Conservation (phyloP, 2,329 filamentous ascomycete species). For the Ophioceras dolichostomum region DNA sequence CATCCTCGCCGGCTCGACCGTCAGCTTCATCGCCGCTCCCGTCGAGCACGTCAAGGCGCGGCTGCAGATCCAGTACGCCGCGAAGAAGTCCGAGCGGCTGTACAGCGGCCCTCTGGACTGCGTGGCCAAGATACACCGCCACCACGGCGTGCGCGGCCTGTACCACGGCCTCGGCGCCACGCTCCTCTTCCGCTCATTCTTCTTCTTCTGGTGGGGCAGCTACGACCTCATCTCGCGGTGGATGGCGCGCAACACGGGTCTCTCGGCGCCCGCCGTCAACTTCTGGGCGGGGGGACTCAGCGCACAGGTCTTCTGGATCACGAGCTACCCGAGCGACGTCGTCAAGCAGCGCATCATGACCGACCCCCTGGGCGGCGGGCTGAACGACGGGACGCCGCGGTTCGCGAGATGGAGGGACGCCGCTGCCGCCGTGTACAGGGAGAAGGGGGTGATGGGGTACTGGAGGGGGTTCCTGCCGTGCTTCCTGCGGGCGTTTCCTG, state of each 20-base stretch:
- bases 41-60: slow-evolving; percentile 93
- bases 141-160: slow-evolving; percentile 66
- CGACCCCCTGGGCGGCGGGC: slow-evolving; percentile 63
- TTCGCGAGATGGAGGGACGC: slow-evolving; percentile 74
- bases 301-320: slow-evolving; percentile 90
- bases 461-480: slow-evolving; percentile 92
- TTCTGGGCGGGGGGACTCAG: slow-evolving; percentile 95
- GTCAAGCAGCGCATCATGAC: slow-evolving; percentile 98
- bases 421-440: slow-evolving; percentile 61
- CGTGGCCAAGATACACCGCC: slow-evolving; percentile 51
- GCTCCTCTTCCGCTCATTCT: slow-evolving; percentile 79
- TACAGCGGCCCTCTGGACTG: slow-evolving; percentile 88
- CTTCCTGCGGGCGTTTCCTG: slow-evolving; percentile 86
- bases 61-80: slow-evolving; percentile 86
- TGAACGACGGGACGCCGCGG: slow-evolving; percentile 53
- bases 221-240: slow-evolving; percentile 73
- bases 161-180: slow-evolving; percentile 82
- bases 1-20: slow-evolving; percentile 75
- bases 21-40: slow-evolving; percentile 84
- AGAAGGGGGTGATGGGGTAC: slow-evolving; percentile 68
- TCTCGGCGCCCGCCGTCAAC: slow-evolving; percentile 74
- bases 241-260: slow-evolving; percentile 51
- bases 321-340: slow-evolving; percentile 82
- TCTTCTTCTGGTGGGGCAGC: slow-evolving; percentile 97
- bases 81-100: slow-evolving; percentile 60